Evolutionary conservation across 495 filamentous ascomycete species (phyloP).

Genomic region (Penicillium taxi): DNA sequence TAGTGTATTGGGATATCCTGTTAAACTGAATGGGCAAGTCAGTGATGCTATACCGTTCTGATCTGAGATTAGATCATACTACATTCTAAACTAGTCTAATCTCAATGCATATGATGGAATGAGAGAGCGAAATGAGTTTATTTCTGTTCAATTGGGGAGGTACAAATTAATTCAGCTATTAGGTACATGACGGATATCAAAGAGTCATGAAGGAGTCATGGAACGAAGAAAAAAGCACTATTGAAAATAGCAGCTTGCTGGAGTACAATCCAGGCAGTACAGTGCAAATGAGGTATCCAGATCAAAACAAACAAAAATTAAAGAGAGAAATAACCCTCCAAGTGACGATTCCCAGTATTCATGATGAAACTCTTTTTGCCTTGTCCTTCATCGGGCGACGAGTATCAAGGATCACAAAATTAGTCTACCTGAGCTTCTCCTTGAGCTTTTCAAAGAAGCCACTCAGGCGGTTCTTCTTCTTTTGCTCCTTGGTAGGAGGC

Average conservation of each 20-base stretch:
- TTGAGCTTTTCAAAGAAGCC: constrained; percentile 44
- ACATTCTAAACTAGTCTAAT: too few species aligned
- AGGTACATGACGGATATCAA: too few species aligned
- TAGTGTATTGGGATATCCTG: constrained; percentile 49
- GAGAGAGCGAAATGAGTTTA: too few species aligned
- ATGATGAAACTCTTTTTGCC: too few species aligned
- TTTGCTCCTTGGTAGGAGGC: constrained; percentile 31
- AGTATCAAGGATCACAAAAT: not conserved
- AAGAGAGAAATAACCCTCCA: not conserved
- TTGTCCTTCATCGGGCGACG: too few species aligned
- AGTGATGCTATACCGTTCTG: constrained; percentile 48
- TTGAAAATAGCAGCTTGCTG: constrained; percentile 16
- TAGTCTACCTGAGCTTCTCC: constrained; percentile 41
- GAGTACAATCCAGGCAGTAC: constrained; percentile 18
- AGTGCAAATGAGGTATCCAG: constrained; percentile 27
- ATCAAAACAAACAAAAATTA: constrained; percentile 10
- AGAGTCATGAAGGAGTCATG: too few species aligned
- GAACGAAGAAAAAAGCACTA: constrained; percentile 9
- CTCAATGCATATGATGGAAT: too few species aligned
- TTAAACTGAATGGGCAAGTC: constrained; percentile 46
- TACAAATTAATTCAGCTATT: too few species aligned
- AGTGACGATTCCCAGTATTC: too few species aligned
- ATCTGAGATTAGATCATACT: too few species aligned
- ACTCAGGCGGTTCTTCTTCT: constrained; percentile 42
- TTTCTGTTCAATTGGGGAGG: too few species aligned